These are phyloP conservation scores for Croton setiger DNA, from an alignment of 441 rosid species.

Conservation along the genomic window DNA sequence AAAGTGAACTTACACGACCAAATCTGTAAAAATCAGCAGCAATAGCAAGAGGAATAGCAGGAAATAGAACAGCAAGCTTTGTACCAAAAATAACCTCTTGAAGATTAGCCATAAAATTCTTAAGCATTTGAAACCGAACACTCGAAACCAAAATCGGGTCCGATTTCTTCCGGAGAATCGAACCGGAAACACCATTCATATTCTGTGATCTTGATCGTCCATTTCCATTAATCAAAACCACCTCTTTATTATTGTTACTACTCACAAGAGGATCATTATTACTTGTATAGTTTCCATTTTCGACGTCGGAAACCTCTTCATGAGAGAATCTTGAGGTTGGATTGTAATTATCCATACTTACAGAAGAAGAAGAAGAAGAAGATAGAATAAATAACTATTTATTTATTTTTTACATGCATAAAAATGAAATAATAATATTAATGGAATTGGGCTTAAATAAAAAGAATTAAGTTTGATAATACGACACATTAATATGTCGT, in stretches of 20 bases:
- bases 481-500: neutral
- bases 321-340: neutral
- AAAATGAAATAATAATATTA: no score
- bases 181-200: constrained; percentile 41
- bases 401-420: no score
- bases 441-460: no score
- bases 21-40: constrained; percentile 42
- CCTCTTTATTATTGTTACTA: no score
- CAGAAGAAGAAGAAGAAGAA: neutral
- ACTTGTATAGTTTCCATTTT: constrained; percentile 22
- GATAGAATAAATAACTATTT: no score
- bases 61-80: constrained; percentile 69
- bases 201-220: no score
- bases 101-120: constrained; percentile 50
- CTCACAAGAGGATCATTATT: neutral
- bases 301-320: constrained; percentile 30
- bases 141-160: constrained; percentile 47
- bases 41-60: constrained; percentile 70
- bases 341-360: neutral
- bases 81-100: constrained; percentile 79
- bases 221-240: no score
- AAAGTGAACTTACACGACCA: constrained; percentile 46
- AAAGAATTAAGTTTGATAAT: no score
- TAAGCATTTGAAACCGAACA: constrained; percentile 37
- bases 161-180: constrained; percentile 60